Percentiles rank a stretch among this genome's conserved stretches.
Evolutionary conservation across 2,329 filamentous ascomycete species (phyloP).

Genomic region (Aspergillus sp.): DNA sequence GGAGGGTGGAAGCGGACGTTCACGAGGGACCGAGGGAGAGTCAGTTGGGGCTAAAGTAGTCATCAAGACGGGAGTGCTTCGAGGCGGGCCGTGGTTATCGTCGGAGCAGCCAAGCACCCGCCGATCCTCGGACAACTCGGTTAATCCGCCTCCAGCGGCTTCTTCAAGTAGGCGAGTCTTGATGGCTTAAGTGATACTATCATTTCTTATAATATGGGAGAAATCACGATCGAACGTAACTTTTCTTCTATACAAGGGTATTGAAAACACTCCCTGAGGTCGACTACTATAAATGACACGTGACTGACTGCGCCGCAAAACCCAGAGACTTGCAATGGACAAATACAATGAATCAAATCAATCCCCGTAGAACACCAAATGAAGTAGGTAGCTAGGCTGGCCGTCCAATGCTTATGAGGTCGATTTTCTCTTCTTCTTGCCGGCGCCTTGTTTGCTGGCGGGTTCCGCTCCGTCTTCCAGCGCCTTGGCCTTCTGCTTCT

Average conservation of each 20-base stretch:
- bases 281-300: conserved; percentile 24
- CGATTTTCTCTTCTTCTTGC: conserved; percentile 42
- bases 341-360: conserved; percentile 11
- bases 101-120: conserved; percentile 33
- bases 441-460: conserved; percentile 22
- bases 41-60: not conserved
- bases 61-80: not conserved
- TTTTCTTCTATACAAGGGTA: conserved; percentile 22
- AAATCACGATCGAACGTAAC: too few relatives aligned
- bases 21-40: not conserved
- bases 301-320: conserved; percentile 31
- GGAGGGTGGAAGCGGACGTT: not conserved
- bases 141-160: conserved; percentile 19
- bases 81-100: conserved; percentile 29
- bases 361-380: conserved; percentile 26
- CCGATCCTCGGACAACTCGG: conserved; percentile 35
- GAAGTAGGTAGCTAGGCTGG: conserved; percentile 7
- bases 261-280: conserved; percentile 23
- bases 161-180: conserved; percentile 2
- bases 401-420: conserved; percentile 28
- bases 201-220: too few relatives aligned
- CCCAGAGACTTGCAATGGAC: conserved; percentile 21
- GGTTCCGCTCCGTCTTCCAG: conserved; percentile 42
- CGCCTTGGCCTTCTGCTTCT: conserved; percentile 50
- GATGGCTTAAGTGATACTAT: too few relatives aligned